phyloP scores from a whole-genome alignment of 768 basidiomycete species.

The Rickenella mellea region DNA sequence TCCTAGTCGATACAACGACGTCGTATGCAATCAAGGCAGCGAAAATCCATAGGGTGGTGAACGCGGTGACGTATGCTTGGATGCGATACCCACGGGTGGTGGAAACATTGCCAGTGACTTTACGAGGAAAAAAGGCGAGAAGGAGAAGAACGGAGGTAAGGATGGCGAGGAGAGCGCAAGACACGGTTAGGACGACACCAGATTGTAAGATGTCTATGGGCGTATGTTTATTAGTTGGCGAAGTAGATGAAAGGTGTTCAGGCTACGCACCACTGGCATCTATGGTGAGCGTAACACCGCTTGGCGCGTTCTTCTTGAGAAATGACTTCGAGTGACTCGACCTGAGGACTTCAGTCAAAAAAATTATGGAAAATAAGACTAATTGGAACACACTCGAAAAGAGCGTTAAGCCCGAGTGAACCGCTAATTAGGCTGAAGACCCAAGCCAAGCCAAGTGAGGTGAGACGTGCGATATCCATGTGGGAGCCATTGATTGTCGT shows the following conservation, averaged over 20 bases:
- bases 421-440: no score
- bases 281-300: neutral
- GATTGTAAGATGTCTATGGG: conserved; percentile 28
- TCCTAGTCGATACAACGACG: conserved; percentile 33
- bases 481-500: no score
- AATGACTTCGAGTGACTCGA: conserved; percentile 1
- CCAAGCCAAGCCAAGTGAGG: no score
- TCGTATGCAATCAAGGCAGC: conserved; percentile 39
- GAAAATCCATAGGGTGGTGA: conserved; percentile 38
- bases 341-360: neutral
- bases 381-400: conserved; percentile 17
- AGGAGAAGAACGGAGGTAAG: conserved; percentile 19
- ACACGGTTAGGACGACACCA: conserved; percentile 26
- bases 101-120: no score
- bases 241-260: neutral
- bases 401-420: conserved; percentile 23
- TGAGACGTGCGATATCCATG: no score
- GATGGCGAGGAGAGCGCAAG: conserved; percentile 24
- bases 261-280: neutral
- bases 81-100: conserved; percentile 12
- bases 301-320: conserved; percentile 1
- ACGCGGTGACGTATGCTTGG: conserved; percentile 29
- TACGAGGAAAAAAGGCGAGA: conserved; percentile 14
- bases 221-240: neutral
- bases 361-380: neutral